Percentiles rank a stretch among this genome's conserved stretches.
Evolutionary conservation across 805 yeast species (phyloP).

Genomic region (Saccharomyces jurei): DNA sequence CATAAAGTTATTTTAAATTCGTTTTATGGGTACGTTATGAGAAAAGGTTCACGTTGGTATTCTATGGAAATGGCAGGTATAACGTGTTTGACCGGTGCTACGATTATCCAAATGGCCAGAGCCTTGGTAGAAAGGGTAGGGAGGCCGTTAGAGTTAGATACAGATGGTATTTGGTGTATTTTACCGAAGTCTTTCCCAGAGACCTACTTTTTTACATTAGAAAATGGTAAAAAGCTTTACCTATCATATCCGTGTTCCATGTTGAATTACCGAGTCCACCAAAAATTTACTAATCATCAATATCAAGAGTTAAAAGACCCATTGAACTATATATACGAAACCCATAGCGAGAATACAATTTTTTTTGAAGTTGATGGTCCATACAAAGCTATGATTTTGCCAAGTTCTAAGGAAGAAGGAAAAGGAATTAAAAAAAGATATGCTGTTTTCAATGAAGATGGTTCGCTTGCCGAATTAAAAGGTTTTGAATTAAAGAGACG

Average conservation of each 20-base stretch:
- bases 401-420: constrained; percentile 96
- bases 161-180: constrained; percentile 99
- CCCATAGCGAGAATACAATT: constrained; percentile 83
- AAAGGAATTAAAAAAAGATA: constrained; percentile 92
- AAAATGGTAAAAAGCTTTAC: constrained; percentile 67
- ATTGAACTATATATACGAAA: constrained; percentile 56
- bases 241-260: constrained; percentile 93
- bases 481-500: constrained; percentile 96
- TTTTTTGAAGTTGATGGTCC: constrained; percentile 99
- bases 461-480: constrained; percentile 86
- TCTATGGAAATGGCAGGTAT: constrained; percentile 99
- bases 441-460: constrained; percentile 94
- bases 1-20: constrained; percentile 95
- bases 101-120: constrained; percentile 96
- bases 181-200: constrained; percentile 92
- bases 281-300: constrained; percentile 85
- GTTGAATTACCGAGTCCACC: constrained; percentile 89
- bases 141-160: constrained; percentile 90
- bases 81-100: constrained; percentile 95
- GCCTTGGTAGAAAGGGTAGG: constrained; percentile 86
- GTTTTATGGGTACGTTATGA: constrained; percentile 96
- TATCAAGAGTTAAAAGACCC: constrained; percentile 82
- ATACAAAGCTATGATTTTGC: constrained; percentile 92
- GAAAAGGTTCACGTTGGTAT: constrained; percentile 98
- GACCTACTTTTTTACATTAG: constrained; percentile 59